A percentile compares a stretch with the other conserved stretches of the same genome.
Evolutionary conservation across 73 alveolate species (phyloP).

Genomic region (Urostyla sp.): DNA sequence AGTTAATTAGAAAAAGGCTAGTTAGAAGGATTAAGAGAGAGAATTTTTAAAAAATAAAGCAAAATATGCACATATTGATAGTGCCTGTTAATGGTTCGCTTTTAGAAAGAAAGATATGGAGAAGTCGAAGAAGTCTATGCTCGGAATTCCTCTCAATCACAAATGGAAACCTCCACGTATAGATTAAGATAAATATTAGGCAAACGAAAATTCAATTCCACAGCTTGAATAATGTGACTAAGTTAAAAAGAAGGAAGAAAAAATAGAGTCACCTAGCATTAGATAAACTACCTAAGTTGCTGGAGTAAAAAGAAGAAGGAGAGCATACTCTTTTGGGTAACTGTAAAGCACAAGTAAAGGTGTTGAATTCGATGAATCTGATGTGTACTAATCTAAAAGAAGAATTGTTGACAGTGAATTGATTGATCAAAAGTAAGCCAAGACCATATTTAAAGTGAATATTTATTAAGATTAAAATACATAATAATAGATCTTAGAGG

Average conservation of each 20-base stretch:
- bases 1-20: not conserved
- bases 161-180: conserved; percentile 62
- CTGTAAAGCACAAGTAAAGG: no score
- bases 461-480: not conserved
- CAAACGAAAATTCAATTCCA: not conserved
- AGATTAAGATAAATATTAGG: conserved; percentile 35
- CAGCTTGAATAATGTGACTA: not conserved
- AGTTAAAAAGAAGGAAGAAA: not conserved
- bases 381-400: no score
- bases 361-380: no score
- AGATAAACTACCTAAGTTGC: not conserved
- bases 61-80: not conserved
- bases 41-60: not conserved
- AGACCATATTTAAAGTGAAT: not conserved
- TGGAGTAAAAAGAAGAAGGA: not conserved
- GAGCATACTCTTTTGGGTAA: not conserved
- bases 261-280: no score
- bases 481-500: not conserved
- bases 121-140: not conserved
- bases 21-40: not conserved
- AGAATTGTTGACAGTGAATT: no score
- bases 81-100: conserved; percentile 42
- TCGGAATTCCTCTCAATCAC: conserved; percentile 4
- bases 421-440: not conserved
- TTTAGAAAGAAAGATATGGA: conserved; percentile 13